Evolutionary conservation across 352 stramenopile species (phyloP), one percentile per base, ranked within the genome.

Genomic region (Phytophthora capsici): DNA sequence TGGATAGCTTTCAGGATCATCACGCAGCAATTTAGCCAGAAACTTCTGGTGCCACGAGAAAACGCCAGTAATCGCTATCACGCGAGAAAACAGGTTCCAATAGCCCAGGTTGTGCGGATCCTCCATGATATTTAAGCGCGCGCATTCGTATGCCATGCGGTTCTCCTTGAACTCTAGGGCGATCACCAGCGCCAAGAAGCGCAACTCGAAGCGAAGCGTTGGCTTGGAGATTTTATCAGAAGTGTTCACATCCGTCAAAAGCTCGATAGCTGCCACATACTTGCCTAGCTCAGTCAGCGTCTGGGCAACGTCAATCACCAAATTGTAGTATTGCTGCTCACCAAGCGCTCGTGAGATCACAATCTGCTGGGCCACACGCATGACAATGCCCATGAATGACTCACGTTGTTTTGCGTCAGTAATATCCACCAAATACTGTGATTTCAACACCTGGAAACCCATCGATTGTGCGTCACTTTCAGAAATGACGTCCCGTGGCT

Each of bases 41-140:
- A 95, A 95, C 51, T 95, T 95, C 34, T 95, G 87, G 26, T 95
- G 87, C 81, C 82, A 95, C 12, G 87, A 95, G 67, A 90, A 95
- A 3, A 94, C 85, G 17, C 87, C 87, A 4, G 85, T 94, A 57
- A 91, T 88, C 37, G 84, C 78, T 32, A 95, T 94, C 26, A 95
- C 87, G 9, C 85, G 82, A 9, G 83, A 81, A 66, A 95, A 95
- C 37, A 95, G 53, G 62, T 90, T 94, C 87, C 87, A 95, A 57
- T 93, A 95, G 37, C 84, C 87, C 4, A 93, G 64, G 51, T 95
- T 89, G 19, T 82, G 70, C 0, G 85, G 86, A 34, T 94, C 87
- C 66, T 95, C 87, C 66, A 95, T 85, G 61, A 95, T 90, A 73
- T 95, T 95, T 22, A 95, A 72, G 17, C 85, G 80, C 16, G 86